Conservation (phyloP, 495 filamentous ascomycete species). For the Letharia columbiana region DNA sequence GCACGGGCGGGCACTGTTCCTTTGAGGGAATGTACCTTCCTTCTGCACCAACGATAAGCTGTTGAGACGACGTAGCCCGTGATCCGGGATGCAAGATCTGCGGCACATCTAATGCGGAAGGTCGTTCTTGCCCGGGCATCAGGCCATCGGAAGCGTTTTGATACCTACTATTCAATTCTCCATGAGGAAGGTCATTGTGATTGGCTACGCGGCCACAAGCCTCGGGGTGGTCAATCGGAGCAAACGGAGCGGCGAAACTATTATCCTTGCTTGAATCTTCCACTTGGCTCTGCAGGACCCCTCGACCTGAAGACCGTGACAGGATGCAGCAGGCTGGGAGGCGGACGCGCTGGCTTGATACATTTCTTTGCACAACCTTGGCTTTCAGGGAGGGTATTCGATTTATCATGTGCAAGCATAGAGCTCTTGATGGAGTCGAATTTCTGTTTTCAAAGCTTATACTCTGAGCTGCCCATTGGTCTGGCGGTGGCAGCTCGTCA, state of each 20-base stretch:
- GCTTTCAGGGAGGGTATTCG: too few species aligned
- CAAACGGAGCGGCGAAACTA: background rate
- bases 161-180: background rate
- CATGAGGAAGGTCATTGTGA: conserved; percentile 1
- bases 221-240: background rate
- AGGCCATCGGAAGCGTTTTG: background rate
- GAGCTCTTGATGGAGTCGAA: too few species aligned
- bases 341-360: too few species aligned
- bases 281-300: too few species aligned
- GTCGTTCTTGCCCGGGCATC: background rate
- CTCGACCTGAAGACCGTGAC: too few species aligned
- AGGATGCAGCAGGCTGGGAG: too few species aligned
- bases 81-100: background rate
- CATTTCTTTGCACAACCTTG: too few species aligned
- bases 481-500: background rate
- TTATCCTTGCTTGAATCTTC: background rate
- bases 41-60: background rate
- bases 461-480: too few species aligned
- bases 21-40: background rate
- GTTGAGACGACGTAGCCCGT: background rate
- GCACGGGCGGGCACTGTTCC: background rate
- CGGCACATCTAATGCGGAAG: background rate
- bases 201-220: background rate
- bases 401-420: too few species aligned
- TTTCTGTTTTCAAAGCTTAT: too few species aligned